Evolutionary conservation across 2,329 filamentous ascomycete genomes (phyloP).

Genomic region (Mycosphaerella sp.): DNA sequence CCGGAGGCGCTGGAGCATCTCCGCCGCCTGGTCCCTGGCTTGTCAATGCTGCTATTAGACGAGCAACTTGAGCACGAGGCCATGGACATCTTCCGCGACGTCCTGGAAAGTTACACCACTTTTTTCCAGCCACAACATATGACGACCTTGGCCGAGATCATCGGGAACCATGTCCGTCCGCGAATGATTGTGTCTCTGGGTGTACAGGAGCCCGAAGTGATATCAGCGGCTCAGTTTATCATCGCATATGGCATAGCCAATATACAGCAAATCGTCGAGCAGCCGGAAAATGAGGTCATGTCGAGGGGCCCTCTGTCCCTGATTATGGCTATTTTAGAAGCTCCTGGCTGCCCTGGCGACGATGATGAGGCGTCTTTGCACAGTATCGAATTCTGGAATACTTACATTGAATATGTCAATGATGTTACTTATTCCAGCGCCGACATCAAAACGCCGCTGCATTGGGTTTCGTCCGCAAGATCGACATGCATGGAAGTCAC

Average conservation of each 20-base stretch:
- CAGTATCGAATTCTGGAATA: conserved; percentile 75
- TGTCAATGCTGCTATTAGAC: conserved; percentile 56
- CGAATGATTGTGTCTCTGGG: conserved; percentile 51
- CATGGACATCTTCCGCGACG: conserved; percentile 59
- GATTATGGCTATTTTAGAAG: conserved; percentile 61
- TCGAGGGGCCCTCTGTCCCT: conserved; percentile 48
- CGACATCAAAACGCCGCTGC: conserved; percentile 36
- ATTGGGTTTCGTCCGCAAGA: conserved; percentile 56
- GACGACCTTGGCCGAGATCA: conserved; percentile 51
- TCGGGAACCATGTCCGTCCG: conserved; percentile 45
- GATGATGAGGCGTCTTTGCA: conserved; percentile 71
- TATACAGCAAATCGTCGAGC: conserved; percentile 54
- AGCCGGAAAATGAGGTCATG: conserved; percentile 42
- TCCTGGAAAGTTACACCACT: conserved; percentile 57
- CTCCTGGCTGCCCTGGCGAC: conserved; percentile 60
- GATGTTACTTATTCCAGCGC: conserved; percentile 49
- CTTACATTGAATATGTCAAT: conserved; percentile 61
- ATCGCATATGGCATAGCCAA: conserved; percentile 64
- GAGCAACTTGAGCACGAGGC: conserved; percentile 54
- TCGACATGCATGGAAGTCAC: conserved; percentile 53
- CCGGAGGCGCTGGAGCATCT: conserved; percentile 55
- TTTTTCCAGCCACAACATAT: conserved; percentile 59
- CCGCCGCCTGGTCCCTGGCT: conserved; percentile 53
- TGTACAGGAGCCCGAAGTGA: conserved; percentile 52
- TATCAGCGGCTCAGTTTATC: conserved; percentile 59